Conservation (phyloP, 768 basidiomycete species). For the Tylopilus felleus region DNA sequence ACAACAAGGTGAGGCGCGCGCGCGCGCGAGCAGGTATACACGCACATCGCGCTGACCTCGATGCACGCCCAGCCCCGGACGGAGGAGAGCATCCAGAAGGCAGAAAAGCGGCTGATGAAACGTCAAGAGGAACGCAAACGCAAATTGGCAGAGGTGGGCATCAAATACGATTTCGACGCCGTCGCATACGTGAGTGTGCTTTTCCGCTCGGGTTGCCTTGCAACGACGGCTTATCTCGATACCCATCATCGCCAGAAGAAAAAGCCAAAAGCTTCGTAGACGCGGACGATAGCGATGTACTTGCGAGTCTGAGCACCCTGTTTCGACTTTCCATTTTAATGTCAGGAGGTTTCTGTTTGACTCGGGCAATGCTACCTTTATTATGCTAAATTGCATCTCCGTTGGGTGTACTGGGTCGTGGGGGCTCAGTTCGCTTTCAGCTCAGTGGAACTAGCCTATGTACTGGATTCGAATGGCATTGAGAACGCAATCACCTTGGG, state of each 20-base stretch:
- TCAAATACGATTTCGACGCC: slow-evolving; percentile 81
- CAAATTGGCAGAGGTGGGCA: slow-evolving; percentile 76
- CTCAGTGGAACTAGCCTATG: background rate
- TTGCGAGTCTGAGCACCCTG: background rate
- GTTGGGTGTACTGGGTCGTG: background rate
- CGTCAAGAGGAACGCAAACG: slow-evolving; percentile 75
- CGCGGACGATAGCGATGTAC: background rate
- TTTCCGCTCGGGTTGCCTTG: background rate
- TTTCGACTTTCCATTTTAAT: background rate
- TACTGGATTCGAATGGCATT: too few relatives aligned
- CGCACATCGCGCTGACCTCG: slow-evolving; percentile 3
- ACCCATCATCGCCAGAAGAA: slow-evolving; percentile 31
- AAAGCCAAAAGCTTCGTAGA: slow-evolving; percentile 30
- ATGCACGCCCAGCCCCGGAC: slow-evolving; percentile 58
- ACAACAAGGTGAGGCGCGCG: slow-evolving; percentile 72
- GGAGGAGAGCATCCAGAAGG: slow-evolving; percentile 59
- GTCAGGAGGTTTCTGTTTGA: background rate
- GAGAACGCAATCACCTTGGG: too few relatives aligned
- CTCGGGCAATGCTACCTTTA: background rate
- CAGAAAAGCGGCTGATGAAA: slow-evolving; percentile 65
- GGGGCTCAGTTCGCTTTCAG: background rate
- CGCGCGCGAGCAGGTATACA: background rate
- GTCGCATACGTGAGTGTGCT: slow-evolving; percentile 71
- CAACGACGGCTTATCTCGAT: background rate
- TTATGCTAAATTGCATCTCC: background rate